Evolutionary conservation across 1,284 basidiomycete species (phyloP), one percentile per base, ranked within the genome.

Genomic region (Cryptococcus neoformans): DNA sequence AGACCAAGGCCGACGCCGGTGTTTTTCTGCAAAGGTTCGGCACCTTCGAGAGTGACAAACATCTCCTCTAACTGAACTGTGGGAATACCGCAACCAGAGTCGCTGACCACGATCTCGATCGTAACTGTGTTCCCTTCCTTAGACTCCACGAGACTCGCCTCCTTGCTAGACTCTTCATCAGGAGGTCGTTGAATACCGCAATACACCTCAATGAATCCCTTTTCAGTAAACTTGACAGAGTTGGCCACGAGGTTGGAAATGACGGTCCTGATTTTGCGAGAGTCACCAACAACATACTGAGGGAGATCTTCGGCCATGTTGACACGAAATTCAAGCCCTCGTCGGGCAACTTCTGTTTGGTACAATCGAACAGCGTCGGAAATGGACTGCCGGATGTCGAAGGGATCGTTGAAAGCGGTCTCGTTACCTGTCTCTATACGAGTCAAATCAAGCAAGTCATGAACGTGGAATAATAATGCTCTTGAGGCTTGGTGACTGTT

Each of bases 31-130:
- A 78, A 10, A 75, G 68, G 73, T 62, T 90, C 89, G 2, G 90
- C 88, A 64, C 90, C 87, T 75, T 92, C 90, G 59, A 94, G 89
- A 59, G 91, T 88, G 52, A 90, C 80, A 78, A 93, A 93, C 59
- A 93, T 90, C 56, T 83, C 84, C 70, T 90, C 88, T 28, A 93
- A 81, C 73, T 88, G 88, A 44, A 82, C 82, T 6, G 81, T 79
- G 0, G 85, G 74, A 51, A 94, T 93, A 4, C 91, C 91, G 63
- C 83, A 84, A 0, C 89, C 89, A 2, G 87, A 88, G 67, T 92
- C 89, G 8, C 82, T 80, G n/a, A 92, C 85, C 36, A 85, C 72
- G 48, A 91, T 86, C 72, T 90, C 87, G 38, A 90, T 82, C 1
- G 84, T 84, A 5, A 84, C 80, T 3, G 44, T 36, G 12, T 47